Base-by-base conservation (phyloP, 2,329 filamentous ascomycete species). In the Thielaviopsis populi region DNA sequence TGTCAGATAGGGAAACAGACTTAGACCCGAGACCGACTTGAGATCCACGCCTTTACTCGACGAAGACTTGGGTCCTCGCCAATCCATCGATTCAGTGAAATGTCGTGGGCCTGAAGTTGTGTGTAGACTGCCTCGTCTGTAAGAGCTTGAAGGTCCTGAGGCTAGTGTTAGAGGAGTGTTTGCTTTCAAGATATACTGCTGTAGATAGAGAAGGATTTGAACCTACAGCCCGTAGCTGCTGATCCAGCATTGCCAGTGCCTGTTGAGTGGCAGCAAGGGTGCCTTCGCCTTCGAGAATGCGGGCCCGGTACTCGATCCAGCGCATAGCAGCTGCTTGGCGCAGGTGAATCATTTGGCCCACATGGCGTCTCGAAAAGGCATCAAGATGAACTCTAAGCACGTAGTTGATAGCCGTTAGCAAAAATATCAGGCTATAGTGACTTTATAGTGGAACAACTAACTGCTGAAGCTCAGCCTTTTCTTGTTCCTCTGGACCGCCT, bases 261-360 rank as follows among this genome's bases (percentile, higher is more conserved):
- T 75, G 74, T 56, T 78, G 75, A 66, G 78, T 77, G 58, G 75
- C 73, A 53, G 75, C 73, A 66, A 73, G 75, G 58, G 81, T 79
- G 69, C 76, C 74, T 43, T 76, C 73, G 59, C 80, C 80, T 69
- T 79, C 76, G 48, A 86, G 74, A 63, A 84, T 75, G 48, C 75
- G 72, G 43, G 79, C 77, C 65, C 83, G 77, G 70, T 76, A 78
- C 66, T 79, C 75, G 65, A 85, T 71, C 83, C 83, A 86, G 68
- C 78, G 74, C 71, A 83, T 80, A 42, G 81, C 82, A 33, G 82
- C 83, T 30, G 75, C 75, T 70, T 86, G 83, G 41, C 83, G 78
- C 65, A 83, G 75, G 68, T 81, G 83, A 68, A 86, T 86, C 75
- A 85, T 86, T 68, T 84, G 83, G 33, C 75, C 82, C 69, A 85